These are phyloP conservation scores for Sugiyamaella neomexicana DNA, from an alignment of 1,139 yeast genomes.

Conservation along the genomic window DNA sequence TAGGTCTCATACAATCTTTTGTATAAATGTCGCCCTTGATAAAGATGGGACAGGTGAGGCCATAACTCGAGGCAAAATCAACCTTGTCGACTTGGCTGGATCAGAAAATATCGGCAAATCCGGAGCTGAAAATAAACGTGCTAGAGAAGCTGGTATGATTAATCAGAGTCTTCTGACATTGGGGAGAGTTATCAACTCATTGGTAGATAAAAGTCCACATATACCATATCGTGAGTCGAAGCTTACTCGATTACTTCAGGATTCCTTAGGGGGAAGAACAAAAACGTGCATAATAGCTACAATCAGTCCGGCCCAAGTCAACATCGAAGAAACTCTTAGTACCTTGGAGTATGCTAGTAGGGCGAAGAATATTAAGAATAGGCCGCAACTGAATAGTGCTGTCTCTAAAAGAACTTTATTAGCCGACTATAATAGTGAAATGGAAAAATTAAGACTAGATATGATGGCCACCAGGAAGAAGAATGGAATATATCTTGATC, in stretches of 20 bases:
- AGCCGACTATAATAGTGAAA: constrained; percentile 53
- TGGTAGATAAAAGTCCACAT: constrained; percentile 61
- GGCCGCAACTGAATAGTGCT: constrained; percentile 63
- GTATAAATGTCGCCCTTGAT: constrained; percentile 54
- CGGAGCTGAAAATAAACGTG: constrained; percentile 75
- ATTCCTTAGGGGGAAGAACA: constrained; percentile 80
- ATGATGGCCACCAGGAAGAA: constrained; percentile 60
- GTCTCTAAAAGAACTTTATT: constrained; percentile 53
- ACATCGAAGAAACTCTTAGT: constrained; percentile 75
- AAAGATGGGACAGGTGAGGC: constrained; percentile 39
- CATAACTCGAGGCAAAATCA: constrained; percentile 55
- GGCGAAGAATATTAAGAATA: constrained; percentile 71
- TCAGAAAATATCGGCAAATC: constrained; percentile 78
- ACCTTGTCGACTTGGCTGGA: constrained; percentile 87
- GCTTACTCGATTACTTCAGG: constrained; percentile 74
- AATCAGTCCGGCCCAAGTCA: constrained; percentile 73
- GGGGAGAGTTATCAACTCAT: constrained; percentile 79
- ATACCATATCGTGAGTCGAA: constrained; percentile 87
- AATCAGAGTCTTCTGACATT: constrained; percentile 80
- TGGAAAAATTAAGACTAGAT: constrained; percentile 61
- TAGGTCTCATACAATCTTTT: constrained; percentile 74
- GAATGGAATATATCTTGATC: constrained; percentile 65
- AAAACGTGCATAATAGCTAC: constrained; percentile 81
- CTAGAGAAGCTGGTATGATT: constrained; percentile 86
- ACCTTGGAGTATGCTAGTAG: constrained; percentile 84